A percentile compares a stretch with the other conserved stretches of the same genome.
Evolutionary conservation across 2,329 filamentous ascomycete genomes (phyloP).

Genomic region (Sporothrix schenckii): DNA sequence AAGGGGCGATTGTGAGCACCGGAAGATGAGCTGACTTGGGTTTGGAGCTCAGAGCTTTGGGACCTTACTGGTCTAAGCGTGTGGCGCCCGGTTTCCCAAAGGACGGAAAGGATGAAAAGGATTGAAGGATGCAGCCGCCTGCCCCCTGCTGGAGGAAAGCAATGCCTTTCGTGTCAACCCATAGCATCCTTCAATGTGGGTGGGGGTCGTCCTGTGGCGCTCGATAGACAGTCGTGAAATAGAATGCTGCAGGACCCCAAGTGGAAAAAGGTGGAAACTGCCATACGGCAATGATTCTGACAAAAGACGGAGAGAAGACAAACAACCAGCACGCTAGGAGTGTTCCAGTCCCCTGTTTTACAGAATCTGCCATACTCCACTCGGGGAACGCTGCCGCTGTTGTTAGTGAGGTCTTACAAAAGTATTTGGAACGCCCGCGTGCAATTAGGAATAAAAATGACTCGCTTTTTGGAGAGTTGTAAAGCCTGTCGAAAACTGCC

Average conservation of each 20-base stretch:
- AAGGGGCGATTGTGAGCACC: no score
- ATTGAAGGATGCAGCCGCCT: background rate
- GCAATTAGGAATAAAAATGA: no score
- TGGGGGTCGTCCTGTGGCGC: no score
- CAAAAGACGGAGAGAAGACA: no score
- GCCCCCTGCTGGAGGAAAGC: background rate
- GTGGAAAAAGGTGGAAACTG: background rate
- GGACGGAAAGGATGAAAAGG: background rate
- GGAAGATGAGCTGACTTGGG: no score
- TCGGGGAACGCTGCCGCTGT: constrained; percentile 3
- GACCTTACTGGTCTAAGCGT: constrained; percentile 12
- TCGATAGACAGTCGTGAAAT: background rate
- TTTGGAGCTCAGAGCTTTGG: background rate
- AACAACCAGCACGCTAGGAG: background rate
- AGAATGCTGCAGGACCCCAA: background rate
- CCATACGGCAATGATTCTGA: no score
- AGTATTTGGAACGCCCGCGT: no score
- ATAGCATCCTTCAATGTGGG: no score
- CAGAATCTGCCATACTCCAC: background rate
- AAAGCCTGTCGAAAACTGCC: no score
- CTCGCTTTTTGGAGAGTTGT: background rate
- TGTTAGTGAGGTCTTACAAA: no score
- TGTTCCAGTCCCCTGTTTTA: no score
- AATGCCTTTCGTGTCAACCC: background rate
- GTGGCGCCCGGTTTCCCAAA: background rate